Base-by-base conservation (phyloP, 2,329 filamentous ascomycete species). In the Corinectria fuckeliana region DNA sequence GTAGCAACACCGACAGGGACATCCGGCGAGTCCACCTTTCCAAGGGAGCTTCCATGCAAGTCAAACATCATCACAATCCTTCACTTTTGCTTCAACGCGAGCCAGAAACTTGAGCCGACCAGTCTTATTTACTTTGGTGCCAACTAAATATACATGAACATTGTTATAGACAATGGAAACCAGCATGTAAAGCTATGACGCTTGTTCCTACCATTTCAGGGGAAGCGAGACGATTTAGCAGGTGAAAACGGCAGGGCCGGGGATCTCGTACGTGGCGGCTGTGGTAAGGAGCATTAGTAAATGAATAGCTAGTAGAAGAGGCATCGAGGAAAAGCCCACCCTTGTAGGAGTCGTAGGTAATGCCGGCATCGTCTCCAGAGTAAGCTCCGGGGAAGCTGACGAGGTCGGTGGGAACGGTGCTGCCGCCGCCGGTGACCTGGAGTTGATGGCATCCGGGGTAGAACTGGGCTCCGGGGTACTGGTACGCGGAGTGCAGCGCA, bases 371-470 rank as follows among this genome's bases (percentile, higher is more conserved):
- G 16, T 71, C 75, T 2, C 69, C 71, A 66, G 78, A 77, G 67
- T 86, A 86, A 1, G 81, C 83, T 6, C 84, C 84, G 0, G 84
- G 84, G 72, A 86, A 83, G 2, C 77, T 66, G 14, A 86, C 84
- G 34, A 82, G 71, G 41, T 68, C 68, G 3, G 72, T 69, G 1
- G 80, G 79, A 1, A 71, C 75, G 7, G 76, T 78, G 49, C 69
- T 78, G 6, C 82, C 82, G 20, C 78, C 75, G 14, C 83, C 82
- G 1, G 79, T 80, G 20, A 86, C 80, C 68, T 84, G 75, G 21
- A 86, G 76, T 71, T 86, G 84, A 70, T 85, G 83, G 73, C 83
- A 86, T 7, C 81, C 82, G 0, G 84, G 83, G 66, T 86, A 86
- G 71, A 85, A 81, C 66, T 86, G 84, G 1, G 80, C 82, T 16